Percentiles rank a stretch among this genome's conserved stretches.
Evolutionary conservation across 2,329 filamentous ascomycete genomes (phyloP).

Genomic region (Mollisiaceae sp.): DNA sequence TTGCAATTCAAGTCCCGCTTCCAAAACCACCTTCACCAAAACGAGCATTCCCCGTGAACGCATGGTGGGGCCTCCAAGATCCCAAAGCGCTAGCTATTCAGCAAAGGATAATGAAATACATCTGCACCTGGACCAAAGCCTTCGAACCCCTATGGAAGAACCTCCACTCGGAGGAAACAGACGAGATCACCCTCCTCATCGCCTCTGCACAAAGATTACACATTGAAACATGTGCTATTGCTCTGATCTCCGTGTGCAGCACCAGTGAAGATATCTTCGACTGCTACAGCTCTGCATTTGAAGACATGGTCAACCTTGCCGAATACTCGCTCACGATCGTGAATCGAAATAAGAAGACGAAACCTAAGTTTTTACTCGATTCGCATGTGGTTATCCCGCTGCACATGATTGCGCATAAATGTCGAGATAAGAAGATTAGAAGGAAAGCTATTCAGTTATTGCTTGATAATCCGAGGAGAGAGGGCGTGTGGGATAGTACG

Average conservation of each 20-base stretch:
- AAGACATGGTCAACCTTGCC: not conserved
- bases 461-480: slow-evolving; percentile 59
- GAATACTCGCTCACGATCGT: slow-evolving; percentile 13
- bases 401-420: slow-evolving; percentile 67
- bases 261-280: slow-evolving; percentile 3
- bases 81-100: slow-evolving; percentile 21
- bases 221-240: slow-evolving; percentile 52
- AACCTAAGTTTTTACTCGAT: slow-evolving; percentile 59
- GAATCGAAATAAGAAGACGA: slow-evolving; percentile 2
- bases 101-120: slow-evolving; percentile 15
- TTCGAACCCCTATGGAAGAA: slow-evolving; percentile 17
- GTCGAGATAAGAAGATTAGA: slow-evolving; percentile 60
- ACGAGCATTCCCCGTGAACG: slow-evolving; percentile 23
- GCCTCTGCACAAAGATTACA: slow-evolving; percentile 49
- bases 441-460: slow-evolving; percentile 65
- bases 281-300: not conserved
- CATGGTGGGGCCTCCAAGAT: slow-evolving; percentile 24
- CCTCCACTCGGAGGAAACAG: not conserved
- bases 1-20: slow-evolving; percentile 16
- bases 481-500: slow-evolving; percentile 66
- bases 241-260: not conserved
- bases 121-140: slow-evolving; percentile 16
- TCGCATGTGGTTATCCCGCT: slow-evolving; percentile 67
- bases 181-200: slow-evolving; percentile 8
- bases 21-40: slow-evolving; percentile 10